Evolutionary conservation across 2,329 filamentous ascomycete species (phyloP).

Genomic region (Didymella pomorum): DNA sequence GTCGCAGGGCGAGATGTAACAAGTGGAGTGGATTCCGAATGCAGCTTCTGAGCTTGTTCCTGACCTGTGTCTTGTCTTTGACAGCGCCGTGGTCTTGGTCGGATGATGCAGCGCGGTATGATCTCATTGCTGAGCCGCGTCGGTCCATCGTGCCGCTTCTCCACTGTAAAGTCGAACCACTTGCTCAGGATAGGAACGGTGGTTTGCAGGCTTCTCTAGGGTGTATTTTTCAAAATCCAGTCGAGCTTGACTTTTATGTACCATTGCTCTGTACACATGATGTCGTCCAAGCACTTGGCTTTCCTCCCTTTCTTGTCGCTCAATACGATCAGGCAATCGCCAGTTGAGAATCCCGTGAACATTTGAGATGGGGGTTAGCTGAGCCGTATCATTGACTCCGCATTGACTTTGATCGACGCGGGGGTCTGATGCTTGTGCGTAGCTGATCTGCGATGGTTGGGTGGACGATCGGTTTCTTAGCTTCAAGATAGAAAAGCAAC

Average conservation of each 20-base stretch:
- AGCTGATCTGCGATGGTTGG: neutral
- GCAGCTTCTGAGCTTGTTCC: neutral
- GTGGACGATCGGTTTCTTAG: neutral
- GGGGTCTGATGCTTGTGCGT: neutral
- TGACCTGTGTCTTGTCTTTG: neutral
- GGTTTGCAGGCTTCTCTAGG: no score
- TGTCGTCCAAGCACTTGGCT: neutral
- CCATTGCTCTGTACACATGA: neutral
- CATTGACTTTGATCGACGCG: neutral
- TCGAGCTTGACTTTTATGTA: neutral
- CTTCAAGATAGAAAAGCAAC: neutral
- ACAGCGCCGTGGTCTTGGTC: neutral
- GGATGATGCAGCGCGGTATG: neutral
- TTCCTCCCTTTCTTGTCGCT: neutral
- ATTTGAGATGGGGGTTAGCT: no score
- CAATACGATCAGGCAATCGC: neutral
- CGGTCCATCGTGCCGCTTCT: neutral
- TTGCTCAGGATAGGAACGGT: no score
- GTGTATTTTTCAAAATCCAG: no score
- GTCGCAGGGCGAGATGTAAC: neutral
- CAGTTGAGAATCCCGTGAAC: neutral
- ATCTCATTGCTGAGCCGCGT: conserved; percentile 1
- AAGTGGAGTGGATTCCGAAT: neutral
- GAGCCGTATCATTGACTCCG: no score
- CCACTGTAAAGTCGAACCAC: neutral